Percentiles rank a stretch among this genome's conserved stretches.
Evolutionary conservation across 352 stramenopile species (phyloP).

Genomic region (Pythium rishiriense): DNA sequence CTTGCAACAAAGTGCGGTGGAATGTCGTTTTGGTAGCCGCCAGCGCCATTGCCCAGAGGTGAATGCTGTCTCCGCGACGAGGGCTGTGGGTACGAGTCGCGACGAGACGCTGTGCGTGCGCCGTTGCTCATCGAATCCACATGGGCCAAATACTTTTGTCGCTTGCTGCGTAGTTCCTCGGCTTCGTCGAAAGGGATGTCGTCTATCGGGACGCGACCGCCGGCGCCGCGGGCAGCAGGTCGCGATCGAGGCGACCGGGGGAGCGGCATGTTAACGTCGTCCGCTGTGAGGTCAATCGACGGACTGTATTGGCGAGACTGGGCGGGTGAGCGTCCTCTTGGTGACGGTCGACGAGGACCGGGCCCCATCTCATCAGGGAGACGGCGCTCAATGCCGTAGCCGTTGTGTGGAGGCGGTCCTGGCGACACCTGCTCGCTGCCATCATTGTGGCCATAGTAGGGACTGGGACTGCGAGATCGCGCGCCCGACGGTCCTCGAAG

Average conservation of each 20-base stretch:
- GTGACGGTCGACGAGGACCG: neutral
- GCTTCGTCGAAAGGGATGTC: slow-evolving; percentile 11
- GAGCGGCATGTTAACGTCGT: slow-evolving; percentile 5
- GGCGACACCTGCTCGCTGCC: neutral
- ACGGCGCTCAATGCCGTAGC: slow-evolving; percentile 8
- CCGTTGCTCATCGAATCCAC: slow-evolving; percentile 11
- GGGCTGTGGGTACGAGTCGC: slow-evolving; percentile 14
- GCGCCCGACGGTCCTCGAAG: slow-evolving; percentile 1
- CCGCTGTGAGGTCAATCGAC: slow-evolving; percentile 20
- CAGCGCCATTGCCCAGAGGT: slow-evolving; percentile 3
- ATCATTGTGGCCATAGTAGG: slow-evolving; percentile 8
- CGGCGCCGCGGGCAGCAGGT: neutral
- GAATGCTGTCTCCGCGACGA: slow-evolving; percentile 1
- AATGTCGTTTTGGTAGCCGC: slow-evolving; percentile 4
- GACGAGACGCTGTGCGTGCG: neutral
- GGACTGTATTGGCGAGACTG: neutral
- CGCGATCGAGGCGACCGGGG: slow-evolving; percentile 19
- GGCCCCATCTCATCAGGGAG: neutral
- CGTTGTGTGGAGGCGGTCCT: slow-evolving; percentile 2
- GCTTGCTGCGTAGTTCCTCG: slow-evolving; percentile 18
- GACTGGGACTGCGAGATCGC: slow-evolving; percentile 27
- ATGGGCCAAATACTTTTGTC: slow-evolving; percentile 12
- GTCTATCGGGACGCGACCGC: neutral
- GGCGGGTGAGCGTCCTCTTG: neutral
- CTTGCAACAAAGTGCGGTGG: slow-evolving; percentile 5